Percentiles rank a stretch among this genome's conserved stretches.
Evolutionary conservation across 2,329 filamentous ascomycete genomes (phyloP).

Genomic region (Leptodontidium sp.): DNA sequence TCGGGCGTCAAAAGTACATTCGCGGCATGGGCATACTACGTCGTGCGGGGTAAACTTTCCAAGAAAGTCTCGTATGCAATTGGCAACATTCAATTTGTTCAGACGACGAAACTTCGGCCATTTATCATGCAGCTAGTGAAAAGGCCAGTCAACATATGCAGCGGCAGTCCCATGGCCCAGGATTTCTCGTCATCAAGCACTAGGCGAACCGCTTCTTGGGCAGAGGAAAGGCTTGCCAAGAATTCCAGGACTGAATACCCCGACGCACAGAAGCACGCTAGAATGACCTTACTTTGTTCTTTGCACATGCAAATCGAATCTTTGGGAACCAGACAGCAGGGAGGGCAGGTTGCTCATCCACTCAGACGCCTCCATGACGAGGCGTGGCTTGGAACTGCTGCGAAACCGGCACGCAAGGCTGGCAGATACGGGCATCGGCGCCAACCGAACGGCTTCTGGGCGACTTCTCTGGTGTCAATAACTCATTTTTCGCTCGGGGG

Average conservation of each 20-base stretch:
- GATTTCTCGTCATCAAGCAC: neutral
- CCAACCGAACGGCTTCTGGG: neutral
- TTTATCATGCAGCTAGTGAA: neutral
- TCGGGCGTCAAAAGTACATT: constrained; percentile 18
- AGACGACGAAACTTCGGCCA: neutral
- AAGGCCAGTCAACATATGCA: constrained; percentile 2
- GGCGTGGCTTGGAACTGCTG: neutral
- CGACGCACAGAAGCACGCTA: constrained; percentile 18
- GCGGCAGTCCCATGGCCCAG: constrained; percentile 13
- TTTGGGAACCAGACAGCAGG: neutral
- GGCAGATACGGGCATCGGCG: constrained; percentile 15
- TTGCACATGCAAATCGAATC: constrained; percentile 11
- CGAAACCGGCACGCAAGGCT: constrained; percentile 13
- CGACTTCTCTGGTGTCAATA: neutral
- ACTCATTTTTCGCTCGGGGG: constrained; percentile 3
- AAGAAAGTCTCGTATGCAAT: neutral
- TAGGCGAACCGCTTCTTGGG: neutral
- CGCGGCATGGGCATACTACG: constrained; percentile 5
- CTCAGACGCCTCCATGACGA: neutral
- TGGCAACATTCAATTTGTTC: neutral
- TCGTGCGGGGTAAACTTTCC: constrained; percentile 5
- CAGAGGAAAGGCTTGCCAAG: neutral
- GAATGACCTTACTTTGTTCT: constrained; percentile 5
- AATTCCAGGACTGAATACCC: neutral
- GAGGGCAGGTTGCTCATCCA: neutral